These are phyloP conservation scores for Phenoliferia sp. DNA, from an alignment of 1,284 basidiomycete genomes.

Conservation along the genomic window DNA sequence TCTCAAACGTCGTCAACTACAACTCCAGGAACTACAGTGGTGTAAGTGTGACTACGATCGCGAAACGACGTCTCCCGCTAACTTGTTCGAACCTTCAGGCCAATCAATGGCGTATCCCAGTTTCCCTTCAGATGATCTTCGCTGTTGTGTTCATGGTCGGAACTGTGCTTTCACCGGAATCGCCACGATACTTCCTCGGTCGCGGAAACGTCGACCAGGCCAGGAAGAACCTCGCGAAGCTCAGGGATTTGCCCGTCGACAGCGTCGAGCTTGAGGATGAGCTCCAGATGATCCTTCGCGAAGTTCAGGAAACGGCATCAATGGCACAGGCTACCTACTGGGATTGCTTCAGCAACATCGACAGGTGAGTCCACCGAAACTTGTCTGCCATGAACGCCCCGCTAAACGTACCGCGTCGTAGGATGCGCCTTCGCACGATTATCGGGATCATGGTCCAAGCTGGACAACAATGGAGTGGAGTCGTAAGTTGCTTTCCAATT, in stretches of 20 bases:
- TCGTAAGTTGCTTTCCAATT: conserved; percentile 31
- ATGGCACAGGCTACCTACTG: conserved; percentile 37
- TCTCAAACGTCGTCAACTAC: conserved; percentile 45
- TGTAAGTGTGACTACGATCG: neutral
- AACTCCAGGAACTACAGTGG: conserved; percentile 6
- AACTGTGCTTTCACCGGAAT: conserved; percentile 46
- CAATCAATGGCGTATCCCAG: conserved; percentile 37
- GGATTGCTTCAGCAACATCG: conserved; percentile 45
- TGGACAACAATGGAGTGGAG: conserved; percentile 45
- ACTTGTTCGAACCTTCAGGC: neutral
- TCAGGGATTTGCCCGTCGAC: conserved; percentile 43
- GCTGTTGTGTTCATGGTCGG: conserved; percentile 41
- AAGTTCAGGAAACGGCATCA: conserved; percentile 40
- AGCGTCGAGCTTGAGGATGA: conserved; percentile 41
- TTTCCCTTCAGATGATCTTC: conserved; percentile 40
- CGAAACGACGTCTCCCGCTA: neutral
- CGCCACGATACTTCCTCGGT: conserved; percentile 46
- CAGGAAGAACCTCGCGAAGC: conserved; percentile 43
- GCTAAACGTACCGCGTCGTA: conserved; percentile 18
- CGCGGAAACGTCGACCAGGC: conserved; percentile 43
- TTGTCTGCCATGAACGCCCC: conserved; percentile 28
- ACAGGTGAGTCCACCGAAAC: conserved; percentile 45
- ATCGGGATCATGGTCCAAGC: conserved; percentile 39
- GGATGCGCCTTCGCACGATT: neutral
- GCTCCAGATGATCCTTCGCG: conserved; percentile 42